phyloP scores from a whole-genome alignment of 2,329 filamentous ascomycete species.

The Cercospora beticola region DNA sequence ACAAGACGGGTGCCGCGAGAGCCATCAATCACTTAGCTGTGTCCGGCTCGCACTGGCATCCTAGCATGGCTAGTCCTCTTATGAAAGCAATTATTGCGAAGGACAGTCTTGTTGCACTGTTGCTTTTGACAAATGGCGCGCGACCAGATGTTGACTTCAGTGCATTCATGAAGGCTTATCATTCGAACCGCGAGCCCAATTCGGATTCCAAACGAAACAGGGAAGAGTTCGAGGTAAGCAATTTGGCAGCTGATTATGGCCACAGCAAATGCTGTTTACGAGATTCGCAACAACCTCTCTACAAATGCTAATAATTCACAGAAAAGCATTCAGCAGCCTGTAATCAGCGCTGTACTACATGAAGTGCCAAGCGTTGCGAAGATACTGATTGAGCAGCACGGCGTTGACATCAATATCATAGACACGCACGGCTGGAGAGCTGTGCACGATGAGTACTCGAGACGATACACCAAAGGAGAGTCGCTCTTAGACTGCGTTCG shows the following conservation, averaged over 20 bases:
- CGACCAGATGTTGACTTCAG: constrained; percentile 61
- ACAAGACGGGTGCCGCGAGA: constrained; percentile 60
- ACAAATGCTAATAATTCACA: constrained; percentile 22
- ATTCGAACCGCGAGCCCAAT: constrained; percentile 43
- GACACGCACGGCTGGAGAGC: constrained; percentile 41
- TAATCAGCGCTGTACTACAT: constrained; percentile 59
- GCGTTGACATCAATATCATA: constrained; percentile 65
- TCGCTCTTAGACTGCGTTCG: constrained; percentile 63
- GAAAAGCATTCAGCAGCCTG: constrained; percentile 58
- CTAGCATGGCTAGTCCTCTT: constrained; percentile 51
- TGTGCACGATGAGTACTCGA: constrained; percentile 37
- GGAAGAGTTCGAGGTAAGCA: constrained; percentile 43
- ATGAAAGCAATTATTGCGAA: constrained; percentile 58
- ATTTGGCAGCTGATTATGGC: neutral
- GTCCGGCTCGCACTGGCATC: constrained; percentile 37
- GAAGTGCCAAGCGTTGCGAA: constrained; percentile 56
- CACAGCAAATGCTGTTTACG: neutral
- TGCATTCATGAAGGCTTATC: constrained; percentile 60
- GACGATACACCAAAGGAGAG: constrained; percentile 43
- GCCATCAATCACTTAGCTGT: constrained; percentile 66
- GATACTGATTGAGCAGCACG: constrained; percentile 55
- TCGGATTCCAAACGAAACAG: constrained; percentile 50
- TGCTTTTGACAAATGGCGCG: constrained; percentile 65
- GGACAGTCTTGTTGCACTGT: constrained; percentile 55
- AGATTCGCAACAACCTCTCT: neutral